A percentile compares a stretch with the other conserved stretches of the same genome.
phyloP scores from a whole-genome alignment of 1,139 yeast species.

The Suhomyces wounanorum region DNA sequence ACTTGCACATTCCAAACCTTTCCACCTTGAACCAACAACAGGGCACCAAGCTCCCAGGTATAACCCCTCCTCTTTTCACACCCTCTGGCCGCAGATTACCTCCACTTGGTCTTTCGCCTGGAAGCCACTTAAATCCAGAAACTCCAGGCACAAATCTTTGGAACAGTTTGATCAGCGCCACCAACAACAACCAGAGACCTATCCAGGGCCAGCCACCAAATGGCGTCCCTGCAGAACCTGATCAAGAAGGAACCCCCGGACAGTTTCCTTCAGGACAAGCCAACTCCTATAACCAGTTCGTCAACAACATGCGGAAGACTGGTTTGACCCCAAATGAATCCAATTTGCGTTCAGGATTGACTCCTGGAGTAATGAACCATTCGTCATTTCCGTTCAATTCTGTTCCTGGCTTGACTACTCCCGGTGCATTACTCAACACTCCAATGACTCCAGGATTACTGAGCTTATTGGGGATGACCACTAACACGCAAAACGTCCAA shows the following conservation, averaged over 20 bases:
- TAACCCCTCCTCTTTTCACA: conserved; percentile 57
- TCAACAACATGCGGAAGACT: conserved; percentile 44
- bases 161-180: conserved; percentile 46
- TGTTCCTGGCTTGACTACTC: conserved; percentile 47
- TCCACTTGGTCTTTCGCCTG: conserved; percentile 51
- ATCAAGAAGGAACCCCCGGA: not conserved
- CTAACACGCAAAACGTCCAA: conserved; percentile 8
- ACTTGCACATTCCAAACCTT: conserved; percentile 38
- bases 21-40: conserved; percentile 23
- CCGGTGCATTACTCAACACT: conserved; percentile 42
- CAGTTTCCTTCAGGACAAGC: conserved; percentile 8
- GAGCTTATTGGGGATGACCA: conserved; percentile 25
- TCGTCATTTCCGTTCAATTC: conserved; percentile 20
- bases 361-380: conserved; percentile 35
- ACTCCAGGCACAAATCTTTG: conserved; percentile 54
- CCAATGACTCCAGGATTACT: conserved; percentile 47
- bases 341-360: conserved; percentile 60
- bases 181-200: conserved; percentile 18
- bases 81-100: conserved; percentile 67
- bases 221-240: not conserved
- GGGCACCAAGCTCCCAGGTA: conserved; percentile 38
- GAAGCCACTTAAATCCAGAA: conserved; percentile 41
- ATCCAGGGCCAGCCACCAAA: not conserved
- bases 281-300: conserved; percentile 29
- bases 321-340: conserved; percentile 76